Percentiles rank a stretch among this genome's conserved stretches.
Evolutionary conservation across 176 grass and related monocot genomes (phyloP).

Genomic region (Phragmites australis): DNA sequence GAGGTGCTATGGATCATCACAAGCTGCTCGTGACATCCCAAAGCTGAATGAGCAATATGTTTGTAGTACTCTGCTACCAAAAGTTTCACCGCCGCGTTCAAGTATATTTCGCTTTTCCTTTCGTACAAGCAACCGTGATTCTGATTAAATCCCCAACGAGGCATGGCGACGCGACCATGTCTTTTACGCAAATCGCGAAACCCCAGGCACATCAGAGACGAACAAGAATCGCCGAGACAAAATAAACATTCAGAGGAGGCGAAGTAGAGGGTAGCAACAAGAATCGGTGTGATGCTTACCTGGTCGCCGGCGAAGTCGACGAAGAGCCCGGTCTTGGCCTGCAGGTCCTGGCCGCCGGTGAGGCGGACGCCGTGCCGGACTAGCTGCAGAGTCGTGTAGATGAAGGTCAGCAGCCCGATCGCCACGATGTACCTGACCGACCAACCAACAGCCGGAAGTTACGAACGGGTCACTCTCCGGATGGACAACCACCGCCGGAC

Average conservation of each 20-base stretch:
- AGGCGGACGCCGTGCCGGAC: constrained; percentile 56
- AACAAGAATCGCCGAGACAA: background rate
- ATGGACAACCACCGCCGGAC: background rate
- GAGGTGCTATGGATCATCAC: background rate
- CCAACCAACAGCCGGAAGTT: background rate
- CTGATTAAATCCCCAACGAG: background rate
- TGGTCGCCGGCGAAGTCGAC: constrained; percentile 84
- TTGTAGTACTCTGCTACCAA: background rate
- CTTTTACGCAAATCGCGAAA: background rate
- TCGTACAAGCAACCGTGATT: constrained; percentile 20
- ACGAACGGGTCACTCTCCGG: no score
- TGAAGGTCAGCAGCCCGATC: constrained; percentile 54
- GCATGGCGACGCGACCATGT: background rate
- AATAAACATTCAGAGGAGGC: background rate
- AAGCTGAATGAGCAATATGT: background rate
- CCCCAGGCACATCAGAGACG: background rate
- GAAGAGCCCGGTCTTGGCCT: constrained; percentile 39
- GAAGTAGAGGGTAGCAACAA: background rate
- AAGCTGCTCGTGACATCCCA: background rate
- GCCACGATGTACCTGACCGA: constrained; percentile 70
- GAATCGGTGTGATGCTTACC: constrained; percentile 16
- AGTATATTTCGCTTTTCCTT: constrained; percentile 20
- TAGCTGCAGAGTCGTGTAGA: constrained; percentile 74
- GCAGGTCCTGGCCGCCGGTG: constrained; percentile 60
- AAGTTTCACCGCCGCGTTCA: background rate